Percentiles rank a stretch among this genome's conserved stretches.
phyloP scores from a whole-genome alignment of 169 alveolate genomes.

The Plasmodium gaboni region DNA sequence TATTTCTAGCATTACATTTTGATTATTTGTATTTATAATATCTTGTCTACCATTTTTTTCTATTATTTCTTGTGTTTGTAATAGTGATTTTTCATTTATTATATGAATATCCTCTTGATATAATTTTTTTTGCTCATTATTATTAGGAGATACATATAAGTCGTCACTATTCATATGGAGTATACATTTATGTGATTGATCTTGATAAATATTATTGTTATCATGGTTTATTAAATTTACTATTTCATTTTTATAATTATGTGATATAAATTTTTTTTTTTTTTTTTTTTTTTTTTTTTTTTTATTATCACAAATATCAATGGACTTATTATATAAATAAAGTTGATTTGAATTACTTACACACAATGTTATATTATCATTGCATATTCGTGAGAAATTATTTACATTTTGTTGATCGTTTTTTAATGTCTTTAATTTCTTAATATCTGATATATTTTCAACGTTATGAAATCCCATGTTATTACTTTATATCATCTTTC shows the following conservation, averaged over 20 bases:
- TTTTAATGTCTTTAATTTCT: not conserved
- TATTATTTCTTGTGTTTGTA: too few species aligned
- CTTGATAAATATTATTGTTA: too few species aligned
- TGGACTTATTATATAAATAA: too few species aligned
- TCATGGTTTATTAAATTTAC: not conserved
- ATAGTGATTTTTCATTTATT: too few species aligned
- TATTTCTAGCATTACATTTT: not conserved
- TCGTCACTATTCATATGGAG: too few species aligned
- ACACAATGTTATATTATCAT: not conserved
- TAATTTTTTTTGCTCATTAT: too few species aligned
- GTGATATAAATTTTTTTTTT: constrained; percentile 7
- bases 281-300: not conserved
- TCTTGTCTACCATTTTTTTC: too few species aligned
- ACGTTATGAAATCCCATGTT: constrained; percentile 19
- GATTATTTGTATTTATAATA: not conserved
- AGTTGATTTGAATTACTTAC: not conserved
- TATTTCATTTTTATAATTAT: constrained; percentile 11
- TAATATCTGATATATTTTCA: constrained; percentile 1
- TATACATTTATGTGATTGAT: too few species aligned
- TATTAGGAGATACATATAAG: too few species aligned
- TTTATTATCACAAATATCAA: too few species aligned
- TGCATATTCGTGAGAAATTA: not conserved
- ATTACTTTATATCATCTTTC: constrained; percentile 26
- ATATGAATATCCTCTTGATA: too few species aligned
- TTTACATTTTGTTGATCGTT: not conserved